phyloP scores from a whole-genome alignment of 2,329 filamentous ascomycete genomes.

The Scedosporium minutisporum region DNA sequence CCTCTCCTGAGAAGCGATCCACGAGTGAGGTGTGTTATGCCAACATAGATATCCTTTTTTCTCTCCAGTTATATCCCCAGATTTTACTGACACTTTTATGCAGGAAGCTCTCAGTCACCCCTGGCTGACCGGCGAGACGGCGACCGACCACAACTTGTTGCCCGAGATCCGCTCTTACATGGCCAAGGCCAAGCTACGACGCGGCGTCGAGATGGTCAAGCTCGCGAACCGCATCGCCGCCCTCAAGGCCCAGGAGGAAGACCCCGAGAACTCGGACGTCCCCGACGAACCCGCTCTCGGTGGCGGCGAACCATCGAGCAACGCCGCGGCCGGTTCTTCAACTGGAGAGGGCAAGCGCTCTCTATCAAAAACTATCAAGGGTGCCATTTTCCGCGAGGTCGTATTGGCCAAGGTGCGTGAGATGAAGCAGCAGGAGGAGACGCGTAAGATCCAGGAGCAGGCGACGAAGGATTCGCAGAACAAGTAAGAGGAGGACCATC shows the following conservation, averaged over 20 bases:
- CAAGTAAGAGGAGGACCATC: background rate
- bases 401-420: constrained; percentile 89
- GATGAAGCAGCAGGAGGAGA: constrained; percentile 78
- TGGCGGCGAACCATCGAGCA: constrained; percentile 25
- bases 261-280: constrained; percentile 64
- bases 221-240: constrained; percentile 90
- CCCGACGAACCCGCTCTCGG: constrained; percentile 52
- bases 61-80: background rate
- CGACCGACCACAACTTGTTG: constrained; percentile 91
- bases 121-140: constrained; percentile 86
- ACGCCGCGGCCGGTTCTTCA: constrained; percentile 14
- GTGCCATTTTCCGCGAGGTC: constrained; percentile 85
- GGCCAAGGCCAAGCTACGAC: constrained; percentile 79
- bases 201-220: constrained; percentile 93
- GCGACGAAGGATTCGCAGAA: constrained; percentile 38
- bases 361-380: constrained; percentile 42
- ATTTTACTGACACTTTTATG: constrained; percentile 6
- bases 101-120: constrained; percentile 70
- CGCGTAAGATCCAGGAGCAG: constrained; percentile 55
- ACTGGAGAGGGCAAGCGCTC: constrained; percentile 23
- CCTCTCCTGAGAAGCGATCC: constrained; percentile 65
- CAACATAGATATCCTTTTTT: constrained; percentile 5
- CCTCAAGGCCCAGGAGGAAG: constrained; percentile 88
- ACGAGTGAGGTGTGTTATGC: constrained; percentile 57
- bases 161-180: constrained; percentile 94